Conservation (phyloP, 345 rosid species). For the Boechera divaricarpa region DNA sequence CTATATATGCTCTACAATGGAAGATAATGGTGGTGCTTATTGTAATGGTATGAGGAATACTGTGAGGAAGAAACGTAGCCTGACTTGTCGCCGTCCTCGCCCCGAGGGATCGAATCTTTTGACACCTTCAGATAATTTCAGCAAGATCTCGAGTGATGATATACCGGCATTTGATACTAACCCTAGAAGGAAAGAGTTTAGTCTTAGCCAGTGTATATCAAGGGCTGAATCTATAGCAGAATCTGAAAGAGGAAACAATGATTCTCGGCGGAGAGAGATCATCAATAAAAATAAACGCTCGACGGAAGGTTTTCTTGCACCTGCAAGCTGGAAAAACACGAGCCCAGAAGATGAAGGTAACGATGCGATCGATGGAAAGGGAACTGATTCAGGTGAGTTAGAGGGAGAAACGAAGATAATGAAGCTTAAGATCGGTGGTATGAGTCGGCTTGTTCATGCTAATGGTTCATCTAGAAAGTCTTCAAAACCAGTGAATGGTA, state of each 20-base stretch:
- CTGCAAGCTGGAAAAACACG: constrained; percentile 64
- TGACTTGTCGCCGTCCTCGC: constrained; percentile 65
- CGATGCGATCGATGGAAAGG: constrained; percentile 49
- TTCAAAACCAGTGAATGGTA: constrained; percentile 47
- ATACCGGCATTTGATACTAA: constrained; percentile 54
- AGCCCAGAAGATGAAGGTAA: constrained; percentile 46
- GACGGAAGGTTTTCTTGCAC: constrained; percentile 84
- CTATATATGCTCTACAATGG: constrained; percentile 51
- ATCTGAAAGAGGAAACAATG: constrained; percentile 51
- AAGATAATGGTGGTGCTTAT: constrained; percentile 48
- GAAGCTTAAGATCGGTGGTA: constrained; percentile 67
- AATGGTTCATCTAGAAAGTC: constrained; percentile 58
- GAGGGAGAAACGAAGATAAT: constrained; percentile 68
- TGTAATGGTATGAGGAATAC: constrained; percentile 52
- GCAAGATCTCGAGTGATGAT: constrained; percentile 77
- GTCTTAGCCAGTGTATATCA: constrained; percentile 66
- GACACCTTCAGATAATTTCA: constrained; percentile 51
- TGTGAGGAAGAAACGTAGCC: constrained; percentile 78
- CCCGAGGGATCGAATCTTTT: constrained; percentile 52
- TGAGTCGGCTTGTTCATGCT: constrained; percentile 58
- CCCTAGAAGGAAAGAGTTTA: constrained; percentile 68
- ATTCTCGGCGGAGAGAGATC: constrained; percentile 47
- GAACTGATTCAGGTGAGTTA: constrained; percentile 47
- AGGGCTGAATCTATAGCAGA: constrained; percentile 52
- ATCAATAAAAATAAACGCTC: constrained; percentile 49